Evolutionary conservation across 305 asterid genomes (phyloP), one percentile per base, ranked within the genome.

Genomic region (Fraxinus nigra): DNA sequence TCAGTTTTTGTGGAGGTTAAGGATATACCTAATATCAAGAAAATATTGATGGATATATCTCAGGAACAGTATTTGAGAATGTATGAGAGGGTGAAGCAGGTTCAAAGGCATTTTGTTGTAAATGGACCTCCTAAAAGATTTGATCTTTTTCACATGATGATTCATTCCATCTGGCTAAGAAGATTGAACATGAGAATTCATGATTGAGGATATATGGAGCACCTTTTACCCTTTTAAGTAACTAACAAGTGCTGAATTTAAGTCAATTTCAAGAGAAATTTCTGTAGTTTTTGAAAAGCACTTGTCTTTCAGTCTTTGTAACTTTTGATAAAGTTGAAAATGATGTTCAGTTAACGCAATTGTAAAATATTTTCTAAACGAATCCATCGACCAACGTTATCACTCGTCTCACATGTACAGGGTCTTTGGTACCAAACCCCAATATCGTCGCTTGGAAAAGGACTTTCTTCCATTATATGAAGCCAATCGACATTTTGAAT

Each of bases 111-210:
- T 85, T 92, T 93, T 82, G 85, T 87, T 40, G 34, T 93, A 11
- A 90, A 93, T 89, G 91, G 84, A 78, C 80, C 76, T 33, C 93
- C 97, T 0, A 77, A 90, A 65, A 89, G 91, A 82, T 93, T 84
- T 83, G 97, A 93, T 82, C 82, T 93, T 11, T 93, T 93, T 74
- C 93, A 93, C 22, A 93, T 93, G 97, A 87, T 92, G 70, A 74
- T 92, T 73, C 96, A 93, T 38, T 93, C 96, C 10, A 85, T 93
- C 46, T 93, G 97, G 96, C 89, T 92, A 28, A 85, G 97, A 85
- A 88, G 97, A 77, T 82, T 93, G 89, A 92, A 91, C 51, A 69
- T 90, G 43, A 89, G 88, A 83, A 78, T 90, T 28, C 85, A 77
- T 84, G 84, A 54, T 75, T 78, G 84, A 30, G 5, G 63, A 10